Base-by-base conservation (phyloP, 441 rosid species). In the Dalechampia spathulata region DNA sequence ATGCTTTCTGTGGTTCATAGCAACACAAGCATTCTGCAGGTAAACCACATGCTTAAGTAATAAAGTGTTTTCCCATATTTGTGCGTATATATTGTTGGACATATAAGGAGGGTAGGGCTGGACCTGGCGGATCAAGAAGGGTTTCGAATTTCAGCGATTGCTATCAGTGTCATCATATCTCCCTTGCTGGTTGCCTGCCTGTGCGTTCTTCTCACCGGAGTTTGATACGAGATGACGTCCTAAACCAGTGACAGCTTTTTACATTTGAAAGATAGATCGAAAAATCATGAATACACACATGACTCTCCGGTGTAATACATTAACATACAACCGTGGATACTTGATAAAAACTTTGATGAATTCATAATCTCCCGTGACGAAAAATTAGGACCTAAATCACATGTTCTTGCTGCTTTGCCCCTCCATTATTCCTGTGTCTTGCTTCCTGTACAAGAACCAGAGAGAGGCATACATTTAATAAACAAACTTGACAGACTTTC, bases 251-350 rank as follows among this genome's bases (percentile, higher is more conserved):
- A 30, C 16, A 52, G 67, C 48, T 58, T 49, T 43, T 60, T 60
- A 40, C 66, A 67, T 66, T 60, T 38, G 60, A 58, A 68, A 69
- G 63, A 43, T 23, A 26, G 43, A 48, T 34, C 58, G 32, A 56
- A 42, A 52, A 63, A 52, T 68, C 47, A 26, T 13, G 54, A 42
- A 54, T 42, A 53, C 41, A 36, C 48, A 36, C 32, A n/a, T n/a
- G n/a, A n/a, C n/a, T n/a, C n/a, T n/a, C n/a, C n/a, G n/a, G n/a
- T n/a, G n/a, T n/a, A n/a, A n/a, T n/a, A n/a, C n/a, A n/a, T n/a
- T n/a, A n/a, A n/a, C n/a, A n/a, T n/a, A n/a, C n/a, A n/a, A n/a
- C n/a, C n/a, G n/a, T n/a, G n/a, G n/a, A n/a, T n/a, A n/a, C n/a
- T n/a, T n/a, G n/a, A n/a, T n/a, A n/a, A n/a, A n/a, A n/a, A n/a